Evolutionary conservation across 2,329 filamentous ascomycete species (phyloP).

Genomic region (Colletotrichum filicis): DNA sequence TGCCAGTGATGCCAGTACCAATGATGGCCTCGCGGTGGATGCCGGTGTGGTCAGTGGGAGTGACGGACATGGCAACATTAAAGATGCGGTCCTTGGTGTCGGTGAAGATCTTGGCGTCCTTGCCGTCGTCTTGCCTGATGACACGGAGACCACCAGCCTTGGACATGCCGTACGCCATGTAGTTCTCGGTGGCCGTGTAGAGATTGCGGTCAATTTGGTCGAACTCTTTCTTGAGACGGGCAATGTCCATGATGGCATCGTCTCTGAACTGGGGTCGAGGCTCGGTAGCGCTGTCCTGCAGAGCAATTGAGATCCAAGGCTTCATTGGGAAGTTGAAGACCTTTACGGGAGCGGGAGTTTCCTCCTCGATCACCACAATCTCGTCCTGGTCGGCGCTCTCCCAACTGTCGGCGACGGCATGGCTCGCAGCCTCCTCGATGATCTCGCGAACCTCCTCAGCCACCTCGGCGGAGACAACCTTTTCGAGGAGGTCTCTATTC

Average conservation of each 20-base stretch:
- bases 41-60: constrained; percentile 64
- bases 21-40: constrained; percentile 83
- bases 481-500: constrained; percentile 64
- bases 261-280: constrained; percentile 75
- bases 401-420: constrained; percentile 85
- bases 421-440: constrained; percentile 66
- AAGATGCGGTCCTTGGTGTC: constrained; percentile 94
- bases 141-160: constrained; percentile 94
- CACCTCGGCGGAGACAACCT: constrained; percentile 60
- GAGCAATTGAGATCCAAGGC: constrained; percentile 90
- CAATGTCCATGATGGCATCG: constrained; percentile 90
- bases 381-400: constrained; percentile 85
- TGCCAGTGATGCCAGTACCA: constrained; percentile 92
- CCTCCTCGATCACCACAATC: constrained; percentile 73
- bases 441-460: constrained; percentile 60
- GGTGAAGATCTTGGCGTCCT: constrained; percentile 91
- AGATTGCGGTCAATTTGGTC: constrained; percentile 96
- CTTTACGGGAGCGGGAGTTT: constrained; percentile 72
- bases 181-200: constrained; percentile 87
- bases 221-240: constrained; percentile 95
- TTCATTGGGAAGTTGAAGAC: constrained; percentile 98
- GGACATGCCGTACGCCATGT: constrained; percentile 93
- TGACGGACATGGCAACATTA: constrained; percentile 86
- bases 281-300: constrained; percentile 68
- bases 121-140: constrained; percentile 93